Evolutionary conservation across 768 basidiomycete species (phyloP), one percentile per base, ranked within the genome.

Genomic region (Suillus brevipes): DNA sequence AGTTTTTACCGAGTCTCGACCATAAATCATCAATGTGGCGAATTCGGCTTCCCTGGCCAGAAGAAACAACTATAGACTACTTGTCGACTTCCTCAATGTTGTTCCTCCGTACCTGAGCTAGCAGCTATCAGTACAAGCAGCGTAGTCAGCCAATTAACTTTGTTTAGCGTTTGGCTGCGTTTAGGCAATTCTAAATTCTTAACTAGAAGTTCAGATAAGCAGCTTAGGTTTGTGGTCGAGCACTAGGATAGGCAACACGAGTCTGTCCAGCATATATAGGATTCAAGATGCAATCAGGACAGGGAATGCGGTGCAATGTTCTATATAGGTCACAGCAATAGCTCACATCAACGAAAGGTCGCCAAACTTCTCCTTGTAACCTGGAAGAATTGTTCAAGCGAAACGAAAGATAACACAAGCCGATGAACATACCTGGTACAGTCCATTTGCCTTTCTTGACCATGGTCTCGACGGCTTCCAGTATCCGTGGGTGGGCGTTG

Each of bases 361-460:
- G 75, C 95, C 95, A 77, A 95, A 97, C 83, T 96, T 96, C 86
- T 97, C 95, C 84, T 92, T 89, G 87, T 93, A 93, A 43, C 91
- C 90, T 91, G 71, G 40, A 60, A 23, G 47, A 64, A 47, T 45
- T 69, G 38, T 64, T 67, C n/a, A 12, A 42, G 20, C 34, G 6
- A 42, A n/a, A 20, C 18, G 40, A 56, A 37, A 20, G 20, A 28
- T 28, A 20, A 47, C 1, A 36, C 18, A 18, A 2, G 18, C 18
- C 23, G 18, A 18, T 20, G 42, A n/a, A 73, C 83, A 62, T 75
- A 90, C 95, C 96, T 73, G 97, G 97, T 65, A 98, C 96, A 73
- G 91, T 94, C 91, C 94, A 97, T 83, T 98, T 97, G 79, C 96
- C 96, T 82, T 98, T 95, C 87, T 91, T 89, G 68, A 98, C 78